Conservation (phyloP, 108 stramenopile genomes). For the Phaeodactylum tricornutum region DNA sequence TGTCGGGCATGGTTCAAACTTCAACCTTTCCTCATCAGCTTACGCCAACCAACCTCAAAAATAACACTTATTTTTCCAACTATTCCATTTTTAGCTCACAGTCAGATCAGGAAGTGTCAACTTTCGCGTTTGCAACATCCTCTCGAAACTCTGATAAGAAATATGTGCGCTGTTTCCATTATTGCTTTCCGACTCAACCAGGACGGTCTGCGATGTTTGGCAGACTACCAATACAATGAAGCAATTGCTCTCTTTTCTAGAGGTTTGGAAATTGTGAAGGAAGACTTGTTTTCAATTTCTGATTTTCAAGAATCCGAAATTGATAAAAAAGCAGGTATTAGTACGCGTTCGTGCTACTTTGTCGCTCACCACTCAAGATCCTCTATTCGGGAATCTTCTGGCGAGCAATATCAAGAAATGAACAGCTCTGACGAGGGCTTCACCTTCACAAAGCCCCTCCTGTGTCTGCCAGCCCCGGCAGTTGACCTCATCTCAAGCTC, state of each 20-base stretch:
- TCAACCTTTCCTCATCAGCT: no score
- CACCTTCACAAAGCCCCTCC: not conserved
- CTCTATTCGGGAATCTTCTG: not conserved
- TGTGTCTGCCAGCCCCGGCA: not conserved
- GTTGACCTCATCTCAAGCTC: not conserved
- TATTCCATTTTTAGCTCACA: no score
- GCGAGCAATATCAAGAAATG: not conserved
- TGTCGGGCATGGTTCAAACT: no score
- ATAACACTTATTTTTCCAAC: no score
- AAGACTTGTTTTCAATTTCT: not conserved
- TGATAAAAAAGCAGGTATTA: not conserved
- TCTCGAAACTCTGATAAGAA: no score
- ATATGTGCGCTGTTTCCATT: no score
- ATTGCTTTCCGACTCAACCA: not conserved
- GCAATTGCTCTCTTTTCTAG: not conserved
- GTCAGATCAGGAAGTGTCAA: no score
- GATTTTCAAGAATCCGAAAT: not conserved
- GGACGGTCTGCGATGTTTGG: not conserved
- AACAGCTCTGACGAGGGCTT: not conserved
- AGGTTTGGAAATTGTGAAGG: not conserved
- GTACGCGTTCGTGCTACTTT: not conserved
- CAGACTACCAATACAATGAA: not conserved
- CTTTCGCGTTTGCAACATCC: no score
- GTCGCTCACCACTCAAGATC: not conserved
- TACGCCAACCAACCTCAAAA: no score